These are phyloP conservation scores for Auxenochlorella pyrenoidosa DNA, from an alignment of 139 green algal species.

Conservation along the genomic window DNA sequence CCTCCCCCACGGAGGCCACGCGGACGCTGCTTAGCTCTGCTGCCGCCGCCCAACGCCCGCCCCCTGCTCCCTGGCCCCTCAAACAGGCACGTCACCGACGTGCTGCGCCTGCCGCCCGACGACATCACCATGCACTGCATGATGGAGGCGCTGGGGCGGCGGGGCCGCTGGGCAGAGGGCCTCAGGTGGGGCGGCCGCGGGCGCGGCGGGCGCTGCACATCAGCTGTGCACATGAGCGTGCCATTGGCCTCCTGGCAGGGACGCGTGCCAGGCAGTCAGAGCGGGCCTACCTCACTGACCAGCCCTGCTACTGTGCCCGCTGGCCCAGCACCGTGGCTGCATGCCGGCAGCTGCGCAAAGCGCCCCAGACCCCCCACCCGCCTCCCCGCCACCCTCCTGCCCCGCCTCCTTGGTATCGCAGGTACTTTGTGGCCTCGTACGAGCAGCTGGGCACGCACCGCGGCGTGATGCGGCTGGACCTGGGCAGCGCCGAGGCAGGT, in stretches of 20 bases:
- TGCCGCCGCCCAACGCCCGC: background rate
- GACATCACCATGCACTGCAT: conserved; percentile 34
- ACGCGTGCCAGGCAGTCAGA: background rate
- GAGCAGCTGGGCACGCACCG: background rate
- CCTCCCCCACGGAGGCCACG: background rate
- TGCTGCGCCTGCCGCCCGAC: conserved; percentile 14
- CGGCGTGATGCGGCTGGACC: conserved; percentile 3
- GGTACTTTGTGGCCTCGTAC: background rate
- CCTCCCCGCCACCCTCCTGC: background rate
- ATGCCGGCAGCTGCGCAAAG: no score
- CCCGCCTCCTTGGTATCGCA: background rate
- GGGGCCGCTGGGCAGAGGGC: conserved; percentile 22
- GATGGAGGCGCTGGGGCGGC: conserved; percentile 23
- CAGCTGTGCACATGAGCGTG: no score
- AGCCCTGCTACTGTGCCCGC: no score
- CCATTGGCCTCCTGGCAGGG: no score
- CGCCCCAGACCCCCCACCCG: no score
- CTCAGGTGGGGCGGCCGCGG: background rate
- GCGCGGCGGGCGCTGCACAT: no score
- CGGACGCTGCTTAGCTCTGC: no score
- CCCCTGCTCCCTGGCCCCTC: background rate
- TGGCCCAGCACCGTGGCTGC: no score
- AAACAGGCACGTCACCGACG: conserved; percentile 6
- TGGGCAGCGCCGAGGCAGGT: background rate
- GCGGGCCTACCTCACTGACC: no score